These are phyloP conservation scores for Arachnomyces sp. DNA, from an alignment of 2,329 filamentous ascomycete species.

Conservation along the genomic window DNA sequence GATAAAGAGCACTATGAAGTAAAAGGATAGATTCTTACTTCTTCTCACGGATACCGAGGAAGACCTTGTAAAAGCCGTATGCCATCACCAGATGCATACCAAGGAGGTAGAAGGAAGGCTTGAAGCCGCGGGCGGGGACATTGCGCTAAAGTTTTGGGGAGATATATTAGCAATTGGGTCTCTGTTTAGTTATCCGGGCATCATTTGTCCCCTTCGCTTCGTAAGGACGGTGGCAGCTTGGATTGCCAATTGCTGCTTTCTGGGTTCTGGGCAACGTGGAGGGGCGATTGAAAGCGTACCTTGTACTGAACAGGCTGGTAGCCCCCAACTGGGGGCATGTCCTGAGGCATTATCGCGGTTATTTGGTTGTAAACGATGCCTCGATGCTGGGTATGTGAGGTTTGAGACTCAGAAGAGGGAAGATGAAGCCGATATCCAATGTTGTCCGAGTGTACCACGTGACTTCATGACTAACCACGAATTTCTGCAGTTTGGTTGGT, in stretches of 20 bases:
- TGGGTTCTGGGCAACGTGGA: background rate
- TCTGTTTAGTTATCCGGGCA: too few species aligned
- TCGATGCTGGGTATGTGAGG: conserved; percentile 15
- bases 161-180: conserved; percentile 4
- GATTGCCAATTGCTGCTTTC: conserved; percentile 4
- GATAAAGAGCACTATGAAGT: background rate
- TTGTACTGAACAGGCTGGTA: conserved; percentile 97
- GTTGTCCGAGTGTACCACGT: conserved; percentile 1
- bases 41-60: conserved; percentile 77
- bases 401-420: background rate
- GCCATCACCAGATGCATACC: conserved; percentile 72
- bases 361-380: conserved; percentile 17
- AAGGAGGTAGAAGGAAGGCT: conserved; percentile 68
- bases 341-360: conserved; percentile 71
- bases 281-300: conserved; percentile 44
- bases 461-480: background rate
- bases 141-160: conserved; percentile 58
- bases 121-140: conserved; percentile 83
- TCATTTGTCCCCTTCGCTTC: background rate
- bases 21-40: conserved; percentile 56
- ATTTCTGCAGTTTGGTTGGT: background rate
- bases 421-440: conserved; percentile 21
- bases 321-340: conserved; percentile 92
- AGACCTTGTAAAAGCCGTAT: conserved; percentile 84
- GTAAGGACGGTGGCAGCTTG: conserved; percentile 4